A percentile compares a stretch with the other conserved stretches of the same genome.
These are phyloP conservation scores for Larix kaempferi DNA, from an alignment of 75 land plant genomes.

Conservation along the genomic window DNA sequence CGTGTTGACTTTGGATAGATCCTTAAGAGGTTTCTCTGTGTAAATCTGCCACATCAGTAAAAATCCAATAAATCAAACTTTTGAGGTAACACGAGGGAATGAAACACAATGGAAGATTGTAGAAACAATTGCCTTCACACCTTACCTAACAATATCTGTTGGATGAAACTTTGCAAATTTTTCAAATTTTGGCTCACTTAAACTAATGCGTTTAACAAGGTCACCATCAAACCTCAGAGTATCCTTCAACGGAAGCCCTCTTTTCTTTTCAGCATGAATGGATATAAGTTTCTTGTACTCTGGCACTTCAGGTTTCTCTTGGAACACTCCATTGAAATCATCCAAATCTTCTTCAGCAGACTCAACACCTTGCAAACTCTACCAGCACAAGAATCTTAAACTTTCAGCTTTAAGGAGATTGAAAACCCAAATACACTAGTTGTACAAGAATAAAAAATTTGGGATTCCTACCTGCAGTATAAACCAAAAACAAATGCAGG, in stretches of 20 bases:
- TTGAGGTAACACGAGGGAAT: neutral
- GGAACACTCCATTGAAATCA: constrained; percentile 26
- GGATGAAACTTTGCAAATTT: constrained; percentile 33
- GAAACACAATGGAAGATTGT: neutral
- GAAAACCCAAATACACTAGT: neutral
- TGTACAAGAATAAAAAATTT: neutral
- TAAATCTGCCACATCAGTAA: constrained; percentile 39
- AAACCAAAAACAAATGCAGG: neutral
- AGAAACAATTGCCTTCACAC: neutral
- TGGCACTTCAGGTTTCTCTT: constrained; percentile 27
- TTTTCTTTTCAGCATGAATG: constrained; percentile 61
- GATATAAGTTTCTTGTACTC: constrained; percentile 63
- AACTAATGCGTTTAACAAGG: constrained; percentile 57
- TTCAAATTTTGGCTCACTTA: constrained; percentile 62
- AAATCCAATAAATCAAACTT: neutral
- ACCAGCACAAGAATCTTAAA: neutral
- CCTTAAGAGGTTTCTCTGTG: constrained; percentile 52
- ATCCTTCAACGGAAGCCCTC: constrained; percentile 30
- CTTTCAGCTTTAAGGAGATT: neutral
- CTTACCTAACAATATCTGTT: constrained; percentile 44
- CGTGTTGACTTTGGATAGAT: constrained; percentile 69
- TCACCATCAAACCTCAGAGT: constrained; percentile 31
- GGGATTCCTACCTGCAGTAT: neutral
- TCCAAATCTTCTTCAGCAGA: constrained; percentile 19
- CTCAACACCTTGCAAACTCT: neutral